Evolutionary conservation across 192 early-diverging fungal species (phyloP).

Genomic region (Backusella tarrabulga): DNA sequence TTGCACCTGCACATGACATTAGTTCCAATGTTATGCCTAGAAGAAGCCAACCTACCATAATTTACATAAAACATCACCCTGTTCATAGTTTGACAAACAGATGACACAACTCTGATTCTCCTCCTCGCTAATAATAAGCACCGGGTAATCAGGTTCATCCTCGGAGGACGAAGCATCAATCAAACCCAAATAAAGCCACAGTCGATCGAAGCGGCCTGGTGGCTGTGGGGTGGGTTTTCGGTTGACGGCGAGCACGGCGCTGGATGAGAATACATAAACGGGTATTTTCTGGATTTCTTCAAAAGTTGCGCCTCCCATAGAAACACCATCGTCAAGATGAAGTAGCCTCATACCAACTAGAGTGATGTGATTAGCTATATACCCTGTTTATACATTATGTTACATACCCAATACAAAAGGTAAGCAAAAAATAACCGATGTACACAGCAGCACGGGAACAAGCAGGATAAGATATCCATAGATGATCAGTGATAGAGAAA

Average conservation of each 20-base stretch:
- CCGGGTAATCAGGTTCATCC: slow-evolving; percentile 14
- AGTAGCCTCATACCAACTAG: slow-evolving; percentile 55
- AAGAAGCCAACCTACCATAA: slow-evolving; percentile 44
- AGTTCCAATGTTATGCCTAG: not conserved
- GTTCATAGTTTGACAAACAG: slow-evolving; percentile 74
- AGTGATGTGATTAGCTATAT: no score
- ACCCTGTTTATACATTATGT: not conserved
- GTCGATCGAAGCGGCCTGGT: slow-evolving; percentile 4
- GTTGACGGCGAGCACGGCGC: not conserved
- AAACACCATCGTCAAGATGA: slow-evolving; percentile 49
- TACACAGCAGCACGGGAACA: slow-evolving; percentile 56
- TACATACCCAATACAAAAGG: slow-evolving; percentile 46
- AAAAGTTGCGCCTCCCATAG: slow-evolving; percentile 63
- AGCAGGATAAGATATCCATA: slow-evolving; percentile 65
- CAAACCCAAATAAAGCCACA: slow-evolving; percentile 19
- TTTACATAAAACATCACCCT: slow-evolving; percentile 67
- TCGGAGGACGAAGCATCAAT: not conserved
- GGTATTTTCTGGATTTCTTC: slow-evolving; percentile 70
- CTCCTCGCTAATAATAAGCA: slow-evolving; percentile 24
- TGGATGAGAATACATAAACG: slow-evolving; percentile 52
- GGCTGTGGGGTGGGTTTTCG: not conserved
- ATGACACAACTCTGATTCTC: slow-evolving; percentile 65
- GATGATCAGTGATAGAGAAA: slow-evolving; percentile 58
- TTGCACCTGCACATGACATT: slow-evolving; percentile 33
- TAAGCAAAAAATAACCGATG: slow-evolving; percentile 62